Conservation (phyloP, 257 asterid species). For the Solanum etuberosum region DNA sequence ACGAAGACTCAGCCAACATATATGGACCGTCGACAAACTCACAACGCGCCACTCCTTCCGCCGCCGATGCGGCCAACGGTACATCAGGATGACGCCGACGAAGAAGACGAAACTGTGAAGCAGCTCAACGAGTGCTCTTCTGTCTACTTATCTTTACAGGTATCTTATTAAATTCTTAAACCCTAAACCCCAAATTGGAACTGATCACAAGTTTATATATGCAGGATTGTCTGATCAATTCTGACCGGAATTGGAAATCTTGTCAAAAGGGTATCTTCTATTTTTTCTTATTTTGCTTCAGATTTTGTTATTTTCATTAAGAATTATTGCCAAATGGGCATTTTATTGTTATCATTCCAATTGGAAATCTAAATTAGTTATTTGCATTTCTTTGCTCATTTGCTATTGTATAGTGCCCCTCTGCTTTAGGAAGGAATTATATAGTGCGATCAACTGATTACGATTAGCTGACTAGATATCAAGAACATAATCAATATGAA, state of each 20-base stretch:
- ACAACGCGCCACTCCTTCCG: not conserved
- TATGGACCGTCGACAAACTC: not conserved
- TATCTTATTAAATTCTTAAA: constrained; percentile 5
- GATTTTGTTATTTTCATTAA: not conserved
- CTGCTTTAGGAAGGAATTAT: too few relatives aligned
- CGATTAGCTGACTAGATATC: not conserved
- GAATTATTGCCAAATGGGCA: not conserved
- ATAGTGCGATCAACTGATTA: too few relatives aligned
- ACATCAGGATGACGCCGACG: constrained; percentile 49
- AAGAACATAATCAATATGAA: not conserved
- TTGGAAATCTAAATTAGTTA: not conserved
- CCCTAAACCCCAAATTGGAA: constrained; percentile 7
- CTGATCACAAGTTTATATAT: not conserved
- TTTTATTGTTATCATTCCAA: not conserved
- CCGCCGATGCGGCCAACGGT: constrained; percentile 12
- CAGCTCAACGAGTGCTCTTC: constrained; percentile 75
- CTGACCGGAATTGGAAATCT: constrained; percentile 59
- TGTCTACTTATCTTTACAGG: constrained; percentile 62
- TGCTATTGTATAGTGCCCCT: not conserved
- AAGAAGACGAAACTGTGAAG: constrained; percentile 59
- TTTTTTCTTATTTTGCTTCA: not conserved
- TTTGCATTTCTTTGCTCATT: not conserved
- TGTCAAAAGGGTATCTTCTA: constrained; percentile 48
- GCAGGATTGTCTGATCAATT: constrained; percentile 61
- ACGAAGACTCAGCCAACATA: constrained; percentile 1